phyloP scores from a whole-genome alignment of 305 asterid species.

The Fraxinus xanthoxyloides region DNA sequence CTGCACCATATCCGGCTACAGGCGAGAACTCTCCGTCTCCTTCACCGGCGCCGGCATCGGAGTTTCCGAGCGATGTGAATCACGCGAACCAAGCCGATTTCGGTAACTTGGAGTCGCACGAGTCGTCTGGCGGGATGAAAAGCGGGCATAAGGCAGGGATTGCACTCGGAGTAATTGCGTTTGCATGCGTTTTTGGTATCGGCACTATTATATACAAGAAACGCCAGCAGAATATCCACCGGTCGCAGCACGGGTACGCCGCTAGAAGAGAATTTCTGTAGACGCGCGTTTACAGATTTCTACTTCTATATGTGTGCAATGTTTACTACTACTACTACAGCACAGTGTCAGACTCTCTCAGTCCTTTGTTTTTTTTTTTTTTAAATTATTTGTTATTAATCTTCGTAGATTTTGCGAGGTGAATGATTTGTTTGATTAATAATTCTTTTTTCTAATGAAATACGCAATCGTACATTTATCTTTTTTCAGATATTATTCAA shows the following conservation, averaged over 20 bases:
- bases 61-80: slow-evolving; percentile 20
- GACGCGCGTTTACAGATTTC: background rate
- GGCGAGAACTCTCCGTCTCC: slow-evolving; percentile 26
- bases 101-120: slow-evolving; percentile 22
- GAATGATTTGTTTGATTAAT: background rate
- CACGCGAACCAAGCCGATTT: slow-evolving; percentile 19
- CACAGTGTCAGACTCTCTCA: background rate
- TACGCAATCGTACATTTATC: background rate
- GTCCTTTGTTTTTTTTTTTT: background rate
- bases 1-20: slow-evolving; percentile 23
- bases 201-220: slow-evolving; percentile 51
- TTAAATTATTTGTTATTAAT: background rate
- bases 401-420: background rate
- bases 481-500: background rate
- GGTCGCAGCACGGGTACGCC: slow-evolving; percentile 41
- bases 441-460: background rate
- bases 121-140: slow-evolving; percentile 37
- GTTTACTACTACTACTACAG: background rate
- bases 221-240: slow-evolving; percentile 59
- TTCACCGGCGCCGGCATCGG: slow-evolving; percentile 24
- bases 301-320: background rate
- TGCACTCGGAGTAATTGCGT: slow-evolving; percentile 49
- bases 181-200: slow-evolving; percentile 36
- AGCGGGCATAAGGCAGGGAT: slow-evolving; percentile 59
- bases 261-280: slow-evolving; percentile 44